phyloP scores from a whole-genome alignment of 139 green algal species.

The Diplosphaera chodatii region DNA sequence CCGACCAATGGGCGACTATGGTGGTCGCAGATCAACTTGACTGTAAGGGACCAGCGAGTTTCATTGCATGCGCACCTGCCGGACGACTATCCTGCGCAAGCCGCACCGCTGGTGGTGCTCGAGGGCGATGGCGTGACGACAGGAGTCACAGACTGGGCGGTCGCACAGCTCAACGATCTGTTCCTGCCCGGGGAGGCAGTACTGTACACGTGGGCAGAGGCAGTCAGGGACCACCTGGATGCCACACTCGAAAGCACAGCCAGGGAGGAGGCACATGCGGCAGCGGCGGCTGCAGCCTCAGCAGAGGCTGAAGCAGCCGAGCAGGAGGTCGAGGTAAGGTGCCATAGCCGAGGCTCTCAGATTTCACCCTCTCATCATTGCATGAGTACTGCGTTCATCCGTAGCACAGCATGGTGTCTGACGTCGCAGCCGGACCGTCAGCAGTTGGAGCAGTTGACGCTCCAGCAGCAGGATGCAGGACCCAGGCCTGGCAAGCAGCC shows the following conservation, averaged over 20 bases:
- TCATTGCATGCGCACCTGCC: slow-evolving; percentile 41
- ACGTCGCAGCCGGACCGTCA: background rate
- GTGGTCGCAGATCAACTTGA: background rate
- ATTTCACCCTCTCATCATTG: too few relatives aligned
- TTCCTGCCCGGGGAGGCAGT: slow-evolving; percentile 49
- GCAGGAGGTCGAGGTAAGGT: slow-evolving; percentile 3
- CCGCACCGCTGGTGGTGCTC: slow-evolving; percentile 43
- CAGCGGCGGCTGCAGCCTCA: background rate
- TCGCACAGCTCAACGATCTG: slow-evolving; percentile 31
- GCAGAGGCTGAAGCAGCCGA: background rate
- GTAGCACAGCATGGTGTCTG: background rate
- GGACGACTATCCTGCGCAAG: slow-evolving; percentile 42
- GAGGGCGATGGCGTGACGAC: slow-evolving; percentile 21
- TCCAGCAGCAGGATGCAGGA: slow-evolving; percentile 2
- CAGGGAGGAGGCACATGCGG: background rate
- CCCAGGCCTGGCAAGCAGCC: too few relatives aligned
- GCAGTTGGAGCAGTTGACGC: background rate
- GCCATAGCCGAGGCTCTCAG: too few relatives aligned
- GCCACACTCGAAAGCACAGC: background rate
- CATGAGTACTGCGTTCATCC: too few relatives aligned
- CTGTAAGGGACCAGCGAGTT: background rate
- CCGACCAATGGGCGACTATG: too few relatives aligned
- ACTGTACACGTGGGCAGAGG: slow-evolving; percentile 51
- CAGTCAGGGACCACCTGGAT: slow-evolving; percentile 35
- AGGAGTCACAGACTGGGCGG: slow-evolving; percentile 23